Conservation (phyloP, 768 basidiomycete genomes). For the Hemileccinum impolitum region DNA sequence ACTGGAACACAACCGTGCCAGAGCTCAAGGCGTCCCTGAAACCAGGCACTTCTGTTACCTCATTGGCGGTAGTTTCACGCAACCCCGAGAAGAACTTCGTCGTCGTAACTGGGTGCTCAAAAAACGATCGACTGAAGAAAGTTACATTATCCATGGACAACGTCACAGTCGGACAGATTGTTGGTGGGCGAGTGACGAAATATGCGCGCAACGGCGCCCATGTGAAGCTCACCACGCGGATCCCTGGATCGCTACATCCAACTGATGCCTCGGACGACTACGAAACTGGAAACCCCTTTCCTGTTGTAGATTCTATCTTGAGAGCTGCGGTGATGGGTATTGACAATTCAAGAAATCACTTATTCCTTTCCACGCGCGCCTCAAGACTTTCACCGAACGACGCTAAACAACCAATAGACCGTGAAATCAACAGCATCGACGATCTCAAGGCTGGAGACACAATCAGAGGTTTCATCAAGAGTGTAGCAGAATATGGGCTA, state of each 20-base stretch:
- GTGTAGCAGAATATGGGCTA: constrained; percentile 78
- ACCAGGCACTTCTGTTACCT: constrained; percentile 65
- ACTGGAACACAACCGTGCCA: constrained; percentile 59
- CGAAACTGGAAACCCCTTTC: constrained; percentile 52
- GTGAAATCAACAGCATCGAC: constrained; percentile 57
- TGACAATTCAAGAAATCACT: constrained; percentile 60
- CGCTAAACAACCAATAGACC: constrained; percentile 52
- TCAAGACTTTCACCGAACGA: constrained; percentile 64
- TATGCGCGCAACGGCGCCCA: constrained; percentile 70
- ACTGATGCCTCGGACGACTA: constrained; percentile 84
- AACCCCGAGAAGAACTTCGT: constrained; percentile 84
- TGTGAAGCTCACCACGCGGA: constrained; percentile 67
- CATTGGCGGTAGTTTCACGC: constrained; percentile 85
- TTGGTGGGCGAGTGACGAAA: constrained; percentile 77
- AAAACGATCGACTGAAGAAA: constrained; percentile 50
- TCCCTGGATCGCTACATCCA: constrained; percentile 76
- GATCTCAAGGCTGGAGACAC: constrained; percentile 70
- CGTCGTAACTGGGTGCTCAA: constrained; percentile 74
- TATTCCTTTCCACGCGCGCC: constrained; percentile 77
- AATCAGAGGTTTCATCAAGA: constrained; percentile 90
- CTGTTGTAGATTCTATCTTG: constrained; percentile 61
- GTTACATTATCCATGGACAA: constrained; percentile 59
- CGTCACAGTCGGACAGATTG: constrained; percentile 65
- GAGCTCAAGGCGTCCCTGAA: constrained; percentile 64
- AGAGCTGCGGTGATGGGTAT: constrained; percentile 69